These are phyloP conservation scores for sunflower (Helianthus annuus) DNA, from an alignment of 129 eudicot genomes.

Conservation along the genomic window DNA sequence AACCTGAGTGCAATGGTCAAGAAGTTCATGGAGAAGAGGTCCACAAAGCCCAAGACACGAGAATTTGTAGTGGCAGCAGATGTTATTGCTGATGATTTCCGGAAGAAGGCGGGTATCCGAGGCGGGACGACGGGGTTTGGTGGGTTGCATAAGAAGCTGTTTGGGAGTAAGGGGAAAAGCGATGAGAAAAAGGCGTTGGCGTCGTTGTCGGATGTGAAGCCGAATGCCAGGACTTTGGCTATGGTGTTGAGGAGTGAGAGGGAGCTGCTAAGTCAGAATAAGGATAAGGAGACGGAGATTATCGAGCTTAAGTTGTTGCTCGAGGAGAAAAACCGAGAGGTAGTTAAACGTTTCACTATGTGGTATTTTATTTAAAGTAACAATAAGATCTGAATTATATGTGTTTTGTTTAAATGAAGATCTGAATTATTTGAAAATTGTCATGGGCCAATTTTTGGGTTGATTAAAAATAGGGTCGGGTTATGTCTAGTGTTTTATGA, in stretches of 20 bases:
- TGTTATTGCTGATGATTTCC: conserved; percentile 61
- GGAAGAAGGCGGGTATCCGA: conserved; percentile 43
- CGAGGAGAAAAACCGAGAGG: conserved; percentile 74
- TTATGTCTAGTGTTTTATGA: no score
- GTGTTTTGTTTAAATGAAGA: no score
- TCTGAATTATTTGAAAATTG: no score
- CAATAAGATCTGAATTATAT: no score
- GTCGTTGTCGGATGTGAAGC: conserved; percentile 63
- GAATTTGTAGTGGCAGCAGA: conserved; percentile 48
- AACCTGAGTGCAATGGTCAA: conserved; percentile 69
- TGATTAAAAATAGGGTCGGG: no score
- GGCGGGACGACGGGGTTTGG: conserved; percentile 31
- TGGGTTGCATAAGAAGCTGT: conserved; percentile 76
- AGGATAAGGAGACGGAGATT: conserved; percentile 70
- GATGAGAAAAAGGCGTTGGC: conserved; percentile 56
- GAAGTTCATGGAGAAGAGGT: conserved; percentile 67
- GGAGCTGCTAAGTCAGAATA: conserved; percentile 71
- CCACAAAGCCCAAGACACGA: conserved; percentile 32
- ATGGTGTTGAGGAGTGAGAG: conserved; percentile 95
- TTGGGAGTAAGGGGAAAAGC: conserved; percentile 42
- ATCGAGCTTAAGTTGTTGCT: conserved; percentile 53
- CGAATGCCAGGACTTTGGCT: conserved; percentile 69
- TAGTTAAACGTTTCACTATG: conserved; percentile 8
- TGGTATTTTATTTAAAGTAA: no score
- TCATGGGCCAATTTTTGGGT: no score